A percentile compares a stretch with the other conserved stretches of the same genome.
phyloP scores from a whole-genome alignment of 2,329 filamentous ascomycete species.

The Cladosporium sp. region DNA sequence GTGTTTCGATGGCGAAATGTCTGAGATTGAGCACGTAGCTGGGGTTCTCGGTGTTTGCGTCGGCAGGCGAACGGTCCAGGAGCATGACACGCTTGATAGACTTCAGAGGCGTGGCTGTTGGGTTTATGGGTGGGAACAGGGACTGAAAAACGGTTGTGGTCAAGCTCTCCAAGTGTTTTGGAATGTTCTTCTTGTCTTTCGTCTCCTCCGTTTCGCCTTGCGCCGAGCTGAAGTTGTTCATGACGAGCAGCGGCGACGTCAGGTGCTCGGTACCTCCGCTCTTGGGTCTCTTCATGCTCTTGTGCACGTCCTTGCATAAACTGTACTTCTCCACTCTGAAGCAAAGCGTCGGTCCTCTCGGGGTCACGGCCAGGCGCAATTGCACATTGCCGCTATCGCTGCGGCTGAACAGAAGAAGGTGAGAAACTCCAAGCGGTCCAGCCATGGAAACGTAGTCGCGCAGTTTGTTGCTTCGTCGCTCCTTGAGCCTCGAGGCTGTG shows the following conservation, averaged over 20 bases:
- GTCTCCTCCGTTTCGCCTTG: conserved; percentile 32
- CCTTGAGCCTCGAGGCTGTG: conserved; percentile 82
- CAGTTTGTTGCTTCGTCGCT: conserved; percentile 79
- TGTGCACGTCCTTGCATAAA: conserved; percentile 81
- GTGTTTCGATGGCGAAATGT: conserved; percentile 93
- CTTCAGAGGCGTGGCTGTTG: conserved; percentile 78
- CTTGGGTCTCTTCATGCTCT: conserved; percentile 73
- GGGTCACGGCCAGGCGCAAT: conserved; percentile 77
- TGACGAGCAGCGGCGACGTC: conserved; percentile 84
- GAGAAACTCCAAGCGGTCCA: conserved; percentile 85
- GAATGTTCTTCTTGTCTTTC: conserved; percentile 55
- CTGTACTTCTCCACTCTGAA: conserved; percentile 95
- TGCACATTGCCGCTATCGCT: conserved; percentile 89
- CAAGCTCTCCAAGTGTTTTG: conserved; percentile 87
- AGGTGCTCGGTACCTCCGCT: conserved; percentile 71
- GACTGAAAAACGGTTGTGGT: conserved; percentile 94
- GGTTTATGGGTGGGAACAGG: conserved; percentile 91
- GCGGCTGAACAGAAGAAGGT: conserved; percentile 87
- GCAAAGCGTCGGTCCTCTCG: conserved; percentile 84
- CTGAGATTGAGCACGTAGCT: conserved; percentile 76
- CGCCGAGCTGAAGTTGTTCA: conserved; percentile 85
- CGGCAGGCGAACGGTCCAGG: conserved; percentile 59
- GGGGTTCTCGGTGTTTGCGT: conserved; percentile 22
- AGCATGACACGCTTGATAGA: conserved; percentile 90
- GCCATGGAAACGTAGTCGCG: conserved; percentile 94